These are phyloP conservation scores for Geotrichum reessii DNA, from an alignment of 1,139 yeast species.

Conservation along the genomic window DNA sequence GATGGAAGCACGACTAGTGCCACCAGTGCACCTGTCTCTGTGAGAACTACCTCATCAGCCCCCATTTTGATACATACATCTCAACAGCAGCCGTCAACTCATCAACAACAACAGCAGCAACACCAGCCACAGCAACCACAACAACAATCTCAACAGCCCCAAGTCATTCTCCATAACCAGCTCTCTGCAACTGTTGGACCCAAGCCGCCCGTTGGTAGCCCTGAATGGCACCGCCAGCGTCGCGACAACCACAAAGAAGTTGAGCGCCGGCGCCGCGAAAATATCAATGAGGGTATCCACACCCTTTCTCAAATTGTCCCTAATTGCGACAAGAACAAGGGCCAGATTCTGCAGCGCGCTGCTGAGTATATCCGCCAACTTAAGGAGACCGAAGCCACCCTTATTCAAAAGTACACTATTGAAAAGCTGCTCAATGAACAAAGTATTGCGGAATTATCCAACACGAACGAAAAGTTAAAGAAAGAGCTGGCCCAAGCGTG, in stretches of 20 bases:
- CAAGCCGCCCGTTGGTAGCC: conserved; percentile 51
- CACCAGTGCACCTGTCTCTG: background rate
- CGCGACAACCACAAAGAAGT: conserved; percentile 95
- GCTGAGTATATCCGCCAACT: conserved; percentile 84
- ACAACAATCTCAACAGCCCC: background rate
- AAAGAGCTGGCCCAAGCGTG: conserved; percentile 84
- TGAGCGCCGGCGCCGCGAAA: conserved; percentile 91
- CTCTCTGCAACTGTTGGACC: background rate
- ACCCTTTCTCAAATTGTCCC: conserved; percentile 80
- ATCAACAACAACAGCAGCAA: background rate
- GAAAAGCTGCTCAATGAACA: conserved; percentile 90
- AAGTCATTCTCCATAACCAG: conserved; percentile 3
- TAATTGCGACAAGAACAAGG: conserved; percentile 83
- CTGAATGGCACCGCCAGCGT: conserved; percentile 83
- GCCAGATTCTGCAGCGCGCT: conserved; percentile 80
- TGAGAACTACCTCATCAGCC: background rate
- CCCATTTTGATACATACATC: background rate
- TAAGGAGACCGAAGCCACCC: conserved; percentile 80
- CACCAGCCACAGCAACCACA: background rate
- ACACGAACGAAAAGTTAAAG: conserved; percentile 73
- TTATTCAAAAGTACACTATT: conserved; percentile 89
- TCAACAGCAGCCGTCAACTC: background rate
- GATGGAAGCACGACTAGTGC: background rate
- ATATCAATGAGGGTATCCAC: conserved; percentile 82
- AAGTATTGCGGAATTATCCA: conserved; percentile 72